Conservation (phyloP, 2,329 filamentous ascomycete genomes). For the Beauveria australis region DNA sequence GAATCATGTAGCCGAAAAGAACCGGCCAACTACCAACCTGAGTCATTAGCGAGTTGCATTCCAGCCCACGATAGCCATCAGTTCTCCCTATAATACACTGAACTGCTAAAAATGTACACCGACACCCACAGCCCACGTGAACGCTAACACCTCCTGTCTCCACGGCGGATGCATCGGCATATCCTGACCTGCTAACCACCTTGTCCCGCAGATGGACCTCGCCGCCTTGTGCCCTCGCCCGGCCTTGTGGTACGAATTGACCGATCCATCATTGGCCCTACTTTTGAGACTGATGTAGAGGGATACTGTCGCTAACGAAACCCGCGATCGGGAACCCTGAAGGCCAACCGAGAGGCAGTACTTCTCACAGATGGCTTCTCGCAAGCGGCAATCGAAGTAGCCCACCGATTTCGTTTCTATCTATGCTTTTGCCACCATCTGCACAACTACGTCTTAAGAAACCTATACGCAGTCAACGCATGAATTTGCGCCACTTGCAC, state of each 20-base stretch:
- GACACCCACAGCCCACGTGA: background rate
- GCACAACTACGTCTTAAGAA: background rate
- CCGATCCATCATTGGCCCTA: background rate
- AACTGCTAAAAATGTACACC: background rate
- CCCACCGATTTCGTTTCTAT: background rate
- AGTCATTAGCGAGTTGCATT: too few relatives aligned
- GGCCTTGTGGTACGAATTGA: background rate
- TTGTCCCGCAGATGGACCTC: background rate
- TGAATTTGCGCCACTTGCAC: slow-evolving; percentile 13
- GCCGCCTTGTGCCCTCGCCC: background rate
- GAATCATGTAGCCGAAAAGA: too few relatives aligned
- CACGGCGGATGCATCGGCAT: background rate
- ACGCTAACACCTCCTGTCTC: background rate
- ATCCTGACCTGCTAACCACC: background rate
- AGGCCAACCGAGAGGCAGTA: too few relatives aligned
- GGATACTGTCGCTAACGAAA: background rate
- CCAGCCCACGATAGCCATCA: background rate
- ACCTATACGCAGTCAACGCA: slow-evolving; percentile 9
- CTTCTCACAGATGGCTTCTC: too few relatives aligned
- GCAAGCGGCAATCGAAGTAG: background rate
- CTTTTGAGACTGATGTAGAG: background rate
- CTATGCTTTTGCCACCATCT: background rate
- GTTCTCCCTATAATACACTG: background rate
- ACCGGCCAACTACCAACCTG: too few relatives aligned
- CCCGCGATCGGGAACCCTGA: background rate